Evolutionary conservation across 2,329 filamentous ascomycete genomes (phyloP).

Genomic region (Akanthomyces dipterigenus): DNA sequence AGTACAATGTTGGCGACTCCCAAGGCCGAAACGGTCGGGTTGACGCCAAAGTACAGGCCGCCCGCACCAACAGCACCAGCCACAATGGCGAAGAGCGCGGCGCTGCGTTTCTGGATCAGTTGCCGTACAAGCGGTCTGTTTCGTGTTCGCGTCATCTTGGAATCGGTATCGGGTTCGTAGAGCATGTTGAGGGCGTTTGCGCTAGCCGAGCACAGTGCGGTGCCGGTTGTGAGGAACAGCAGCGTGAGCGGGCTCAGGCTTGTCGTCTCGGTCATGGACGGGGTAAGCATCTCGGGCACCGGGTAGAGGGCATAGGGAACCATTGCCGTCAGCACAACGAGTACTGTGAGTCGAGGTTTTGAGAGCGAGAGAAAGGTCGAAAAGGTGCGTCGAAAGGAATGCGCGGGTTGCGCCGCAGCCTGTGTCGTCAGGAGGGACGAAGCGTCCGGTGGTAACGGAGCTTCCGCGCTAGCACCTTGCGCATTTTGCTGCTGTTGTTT

Average conservation of each 20-base stretch:
- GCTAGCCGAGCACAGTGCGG: slow-evolving; percentile 78
- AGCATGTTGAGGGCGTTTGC: slow-evolving; percentile 98
- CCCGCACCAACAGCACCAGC: slow-evolving; percentile 64
- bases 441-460: slow-evolving; percentile 39
- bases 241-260: slow-evolving; percentile 87
- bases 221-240: slow-evolving; percentile 84
- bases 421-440: slow-evolving; percentile 49
- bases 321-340: slow-evolving; percentile 86
- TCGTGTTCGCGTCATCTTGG: slow-evolving; percentile 86
- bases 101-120: slow-evolving; percentile 64
- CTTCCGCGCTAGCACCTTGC: slow-evolving; percentile 15
- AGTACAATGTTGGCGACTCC: slow-evolving; percentile 79
- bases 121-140: slow-evolving; percentile 83
- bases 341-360: slow-evolving; percentile 88
- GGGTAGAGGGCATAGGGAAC: slow-evolving; percentile 90
- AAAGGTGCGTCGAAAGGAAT: slow-evolving; percentile 57
- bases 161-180: slow-evolving; percentile 84
- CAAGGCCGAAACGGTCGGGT: slow-evolving; percentile 83
- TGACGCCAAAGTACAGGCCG: slow-evolving; percentile 81
- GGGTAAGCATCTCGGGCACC: slow-evolving; percentile 74
- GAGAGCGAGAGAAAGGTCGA: slow-evolving; percentile 83
- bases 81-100: slow-evolving; percentile 70
- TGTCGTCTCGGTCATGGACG: slow-evolving; percentile 59
- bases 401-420: slow-evolving; percentile 42
- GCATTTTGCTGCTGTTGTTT: slow-evolving; percentile 17